phyloP scores from a whole-genome alignment of 176 grass and related monocot genomes.

The Ensete glaucum region DNA sequence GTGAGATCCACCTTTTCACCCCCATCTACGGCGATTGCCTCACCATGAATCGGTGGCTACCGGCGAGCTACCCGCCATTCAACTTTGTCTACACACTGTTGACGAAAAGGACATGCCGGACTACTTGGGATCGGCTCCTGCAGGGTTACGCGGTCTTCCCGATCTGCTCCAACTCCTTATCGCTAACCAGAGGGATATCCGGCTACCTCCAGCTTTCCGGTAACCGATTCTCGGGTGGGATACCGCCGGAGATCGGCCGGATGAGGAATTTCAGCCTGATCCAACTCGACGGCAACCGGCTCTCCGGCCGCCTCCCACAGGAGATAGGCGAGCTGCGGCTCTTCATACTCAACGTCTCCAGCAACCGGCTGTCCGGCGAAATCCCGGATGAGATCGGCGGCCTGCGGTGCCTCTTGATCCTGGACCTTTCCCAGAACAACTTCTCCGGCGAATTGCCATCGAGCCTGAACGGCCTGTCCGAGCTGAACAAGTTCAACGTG shows the following conservation, averaged over 20 bases:
- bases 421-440: constrained; percentile 75
- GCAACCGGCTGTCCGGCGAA: constrained; percentile 47
- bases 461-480: constrained; percentile 41
- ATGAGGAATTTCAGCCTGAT: constrained; percentile 61
- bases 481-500: constrained; percentile 63
- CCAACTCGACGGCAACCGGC: constrained; percentile 51
- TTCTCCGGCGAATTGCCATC: constrained; percentile 66
- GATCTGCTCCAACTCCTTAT: constrained; percentile 48
- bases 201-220: constrained; percentile 76
- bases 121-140: constrained; percentile 51
- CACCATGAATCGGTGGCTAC: constrained; percentile 75
- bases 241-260: constrained; percentile 42
- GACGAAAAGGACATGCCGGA: constrained; percentile 54
- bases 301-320: constrained; percentile 40
- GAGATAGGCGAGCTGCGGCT: constrained; percentile 55
- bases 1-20: neutral
- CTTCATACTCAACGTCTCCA: constrained; percentile 61
- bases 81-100: constrained; percentile 65
- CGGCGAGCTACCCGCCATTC: constrained; percentile 81
- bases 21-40: constrained; percentile 69
- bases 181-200: constrained; percentile 41
- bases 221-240: constrained; percentile 51
- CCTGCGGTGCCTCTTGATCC: constrained; percentile 45
- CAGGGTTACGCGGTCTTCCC: constrained; percentile 72
- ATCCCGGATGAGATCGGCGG: constrained; percentile 51